Conservation (phyloP, 768 basidiomycete species). For the Collybia nuda region DNA sequence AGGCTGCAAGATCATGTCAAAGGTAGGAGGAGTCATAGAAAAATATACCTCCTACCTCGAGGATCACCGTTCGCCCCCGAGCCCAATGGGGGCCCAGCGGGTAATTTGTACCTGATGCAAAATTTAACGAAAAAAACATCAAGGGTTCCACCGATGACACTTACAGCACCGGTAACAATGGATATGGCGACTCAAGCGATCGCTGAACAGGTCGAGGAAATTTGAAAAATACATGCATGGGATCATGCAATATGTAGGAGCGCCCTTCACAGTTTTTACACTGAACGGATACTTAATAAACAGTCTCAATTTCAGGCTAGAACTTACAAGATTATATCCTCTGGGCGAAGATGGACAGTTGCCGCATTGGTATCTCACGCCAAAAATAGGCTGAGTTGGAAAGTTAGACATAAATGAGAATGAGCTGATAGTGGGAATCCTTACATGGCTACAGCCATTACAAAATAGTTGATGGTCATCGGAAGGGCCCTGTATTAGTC, state of each 20-base stretch:
- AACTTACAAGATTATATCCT: conserved; percentile 71
- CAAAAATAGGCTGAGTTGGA: conserved; percentile 60
- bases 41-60: conserved; percentile 39
- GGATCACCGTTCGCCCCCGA: conserved; percentile 41
- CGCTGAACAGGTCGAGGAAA: conserved; percentile 76
- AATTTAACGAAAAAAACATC: conserved; percentile 5
- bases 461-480: conserved; percentile 63
- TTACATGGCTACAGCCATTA: conserved; percentile 58
- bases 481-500: conserved; percentile 28
- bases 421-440: conserved; percentile 10
- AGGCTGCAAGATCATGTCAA: conserved; percentile 38
- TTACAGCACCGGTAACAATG: conserved; percentile 59
- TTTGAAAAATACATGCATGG: conserved; percentile 87
- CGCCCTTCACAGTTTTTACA: conserved; percentile 77
- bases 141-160: conserved; percentile 17
- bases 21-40: no score
- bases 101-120: conserved; percentile 55
- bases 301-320: background rate
- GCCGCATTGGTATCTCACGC: conserved; percentile 86
- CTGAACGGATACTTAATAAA: conserved; percentile 35
- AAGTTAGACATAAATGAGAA: background rate
- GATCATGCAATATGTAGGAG: conserved; percentile 81
- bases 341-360: conserved; percentile 78
- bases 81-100: conserved; percentile 49
- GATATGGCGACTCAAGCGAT: conserved; percentile 44